Evolutionary conservation across 768 basidiomycete genomes (phyloP).

Genomic region (Panaeolus papilionaceus): DNA sequence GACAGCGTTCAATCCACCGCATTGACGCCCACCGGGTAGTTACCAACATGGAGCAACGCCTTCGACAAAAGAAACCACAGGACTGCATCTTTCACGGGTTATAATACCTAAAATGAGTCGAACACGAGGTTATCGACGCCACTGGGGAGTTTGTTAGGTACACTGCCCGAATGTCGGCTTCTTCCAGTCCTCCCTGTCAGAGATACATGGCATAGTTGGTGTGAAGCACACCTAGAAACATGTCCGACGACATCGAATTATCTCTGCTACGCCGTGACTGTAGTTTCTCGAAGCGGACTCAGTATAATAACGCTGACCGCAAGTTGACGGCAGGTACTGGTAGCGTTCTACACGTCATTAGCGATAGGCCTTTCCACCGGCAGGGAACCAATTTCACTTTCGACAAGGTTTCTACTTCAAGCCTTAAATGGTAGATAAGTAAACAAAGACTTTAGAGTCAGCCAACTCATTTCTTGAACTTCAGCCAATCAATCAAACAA

Average conservation of each 20-base stretch:
- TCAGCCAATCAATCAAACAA: not conserved
- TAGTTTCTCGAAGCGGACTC: not conserved
- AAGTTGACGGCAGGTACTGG: too few species aligned
- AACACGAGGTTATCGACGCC: slow-evolving; percentile 6
- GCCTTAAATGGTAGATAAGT: not conserved
- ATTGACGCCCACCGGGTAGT: slow-evolving; percentile 13
- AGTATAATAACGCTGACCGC: not conserved
- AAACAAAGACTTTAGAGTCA: not conserved
- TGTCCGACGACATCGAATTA: not conserved
- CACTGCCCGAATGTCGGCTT: not conserved
- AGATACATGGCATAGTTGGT: not conserved
- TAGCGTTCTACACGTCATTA: not conserved
- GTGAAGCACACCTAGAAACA: not conserved
- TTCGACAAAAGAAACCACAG: not conserved
- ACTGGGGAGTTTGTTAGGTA: not conserved
- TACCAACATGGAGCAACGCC: not conserved
- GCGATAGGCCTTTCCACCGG: not conserved
- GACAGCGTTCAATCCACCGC: not conserved
- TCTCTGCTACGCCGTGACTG: not conserved
- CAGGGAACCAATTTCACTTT: not conserved
- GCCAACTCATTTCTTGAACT: not conserved
- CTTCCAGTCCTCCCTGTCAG: not conserved
- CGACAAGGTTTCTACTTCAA: not conserved
- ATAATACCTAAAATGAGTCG: not conserved
- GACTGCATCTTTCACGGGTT: not conserved